phyloP scores from a whole-genome alignment of 257 asterid genomes.

The Gynochthodes officinalis region DNA sequence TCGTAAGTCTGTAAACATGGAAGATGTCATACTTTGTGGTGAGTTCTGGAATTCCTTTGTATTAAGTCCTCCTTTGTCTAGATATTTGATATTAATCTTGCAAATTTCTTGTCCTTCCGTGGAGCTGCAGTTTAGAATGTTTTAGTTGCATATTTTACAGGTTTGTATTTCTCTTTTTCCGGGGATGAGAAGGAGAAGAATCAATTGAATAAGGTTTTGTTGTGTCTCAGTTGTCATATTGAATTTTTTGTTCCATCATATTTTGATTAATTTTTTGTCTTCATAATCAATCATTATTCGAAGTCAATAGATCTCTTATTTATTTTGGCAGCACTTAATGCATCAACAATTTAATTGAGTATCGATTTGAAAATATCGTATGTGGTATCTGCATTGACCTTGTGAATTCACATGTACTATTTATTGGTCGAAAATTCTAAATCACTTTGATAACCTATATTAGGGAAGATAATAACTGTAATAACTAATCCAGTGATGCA shows the following conservation, averaged over 20 bases:
- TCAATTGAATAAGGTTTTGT: background rate
- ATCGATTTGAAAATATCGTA: too few relatives aligned
- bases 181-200: background rate
- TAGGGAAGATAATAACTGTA: background rate
- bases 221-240: background rate
- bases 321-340: background rate
- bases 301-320: background rate
- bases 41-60: constrained; percentile 22
- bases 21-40: constrained; percentile 90
- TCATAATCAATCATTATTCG: background rate
- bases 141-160: background rate
- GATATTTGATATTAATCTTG: background rate
- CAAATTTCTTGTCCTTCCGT: background rate
- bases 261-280: too few relatives aligned
- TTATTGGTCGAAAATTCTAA: background rate
- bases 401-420: background rate
- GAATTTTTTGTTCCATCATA: background rate
- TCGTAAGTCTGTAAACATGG: constrained; percentile 93
- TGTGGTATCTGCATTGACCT: constrained; percentile 1
- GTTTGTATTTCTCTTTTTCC: background rate
- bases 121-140: background rate
- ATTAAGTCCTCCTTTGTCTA: background rate
- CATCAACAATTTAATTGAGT: background rate
- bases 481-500: background rate
- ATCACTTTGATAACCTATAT: background rate